Conservation (phyloP, 768 basidiomycete genomes). For the Lactarius trivialis region DNA sequence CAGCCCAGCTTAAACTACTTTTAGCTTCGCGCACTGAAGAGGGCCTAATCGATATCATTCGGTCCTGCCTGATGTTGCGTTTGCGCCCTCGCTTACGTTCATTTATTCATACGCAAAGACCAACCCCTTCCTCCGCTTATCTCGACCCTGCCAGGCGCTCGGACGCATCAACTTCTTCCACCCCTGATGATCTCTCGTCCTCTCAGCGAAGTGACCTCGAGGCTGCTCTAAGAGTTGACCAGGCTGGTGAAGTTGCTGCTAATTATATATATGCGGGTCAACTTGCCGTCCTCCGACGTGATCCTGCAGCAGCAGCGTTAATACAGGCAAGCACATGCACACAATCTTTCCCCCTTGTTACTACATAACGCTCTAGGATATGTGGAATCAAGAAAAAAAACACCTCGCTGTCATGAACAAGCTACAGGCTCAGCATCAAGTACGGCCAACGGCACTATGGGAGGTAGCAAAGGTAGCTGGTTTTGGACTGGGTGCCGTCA, state of each 20-base stretch:
- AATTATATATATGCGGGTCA: constrained; percentile 96
- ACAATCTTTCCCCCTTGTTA: constrained; percentile 9
- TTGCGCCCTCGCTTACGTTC: background rate
- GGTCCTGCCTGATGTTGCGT: constrained; percentile 3
- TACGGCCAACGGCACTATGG: constrained; percentile 77
- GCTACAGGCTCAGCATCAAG: constrained; percentile 72
- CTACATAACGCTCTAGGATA: constrained; percentile 49
- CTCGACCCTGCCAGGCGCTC: constrained; percentile 32
- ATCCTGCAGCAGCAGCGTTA: constrained; percentile 50
- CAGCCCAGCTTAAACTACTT: background rate
- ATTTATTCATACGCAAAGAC: constrained; percentile 12
- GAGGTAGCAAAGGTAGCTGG: constrained; percentile 84
- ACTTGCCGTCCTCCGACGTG: constrained; percentile 58
- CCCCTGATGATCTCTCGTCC: constrained; percentile 47
- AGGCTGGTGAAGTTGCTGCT: constrained; percentile 92
- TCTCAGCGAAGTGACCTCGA: constrained; percentile 49
- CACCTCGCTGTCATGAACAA: constrained; percentile 84
- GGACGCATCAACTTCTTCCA: constrained; percentile 42
- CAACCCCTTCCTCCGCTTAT: constrained; percentile 43
- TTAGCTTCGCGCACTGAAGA: too few relatives aligned
- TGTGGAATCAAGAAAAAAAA: constrained; percentile 97
- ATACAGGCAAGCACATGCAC: constrained; percentile 57
- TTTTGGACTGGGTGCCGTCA: constrained; percentile 77
- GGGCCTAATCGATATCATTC: too few relatives aligned
- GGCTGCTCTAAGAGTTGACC: constrained; percentile 80